Evolutionary conservation across 352 stramenopile genomes (phyloP).

Genomic region (Globisporangium parvum): DNA sequence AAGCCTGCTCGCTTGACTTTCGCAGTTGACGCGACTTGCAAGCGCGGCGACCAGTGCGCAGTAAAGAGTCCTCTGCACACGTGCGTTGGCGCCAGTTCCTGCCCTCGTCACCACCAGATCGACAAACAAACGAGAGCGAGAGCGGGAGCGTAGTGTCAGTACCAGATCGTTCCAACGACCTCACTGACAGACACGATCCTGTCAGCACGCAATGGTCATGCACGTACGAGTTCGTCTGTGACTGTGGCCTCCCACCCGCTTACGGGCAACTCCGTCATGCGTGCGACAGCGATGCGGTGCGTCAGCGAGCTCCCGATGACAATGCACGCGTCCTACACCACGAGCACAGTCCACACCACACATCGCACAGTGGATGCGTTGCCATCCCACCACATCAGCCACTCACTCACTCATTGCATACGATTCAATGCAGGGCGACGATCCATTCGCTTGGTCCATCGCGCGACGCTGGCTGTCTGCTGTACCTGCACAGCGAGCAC

Average conservation of each 20-base stretch:
- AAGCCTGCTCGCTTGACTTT: conserved; percentile 41
- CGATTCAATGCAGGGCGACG: too few species aligned
- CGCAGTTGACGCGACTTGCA: conserved; percentile 45
- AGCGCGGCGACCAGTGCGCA: conserved; percentile 31
- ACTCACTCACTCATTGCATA: too few species aligned
- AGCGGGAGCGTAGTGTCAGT: too few species aligned
- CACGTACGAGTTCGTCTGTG: conserved; percentile 37
- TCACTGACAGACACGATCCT: neutral
- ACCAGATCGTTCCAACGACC: neutral
- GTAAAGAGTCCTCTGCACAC: conserved; percentile 44
- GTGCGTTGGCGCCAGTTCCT: conserved; percentile 40
- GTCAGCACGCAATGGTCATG: neutral
- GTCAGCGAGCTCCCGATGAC: conserved; percentile 41
- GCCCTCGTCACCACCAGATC: too few species aligned
- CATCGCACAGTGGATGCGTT: too few species aligned
- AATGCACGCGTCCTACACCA: conserved; percentile 24
- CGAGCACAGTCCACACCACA: neutral
- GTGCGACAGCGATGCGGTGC: conserved; percentile 24
- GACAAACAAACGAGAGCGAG: neutral
- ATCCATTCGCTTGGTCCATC: neutral
- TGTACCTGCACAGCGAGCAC: conserved; percentile 39
- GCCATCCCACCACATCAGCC: too few species aligned
- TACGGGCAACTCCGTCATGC: conserved; percentile 22
- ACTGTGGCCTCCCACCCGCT: conserved; percentile 23
- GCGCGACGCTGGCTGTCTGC: too few species aligned